Evolutionary conservation across 2,329 filamentous ascomycete species (phyloP).

Genomic region (Davidsoniella eucalypti): DNA sequence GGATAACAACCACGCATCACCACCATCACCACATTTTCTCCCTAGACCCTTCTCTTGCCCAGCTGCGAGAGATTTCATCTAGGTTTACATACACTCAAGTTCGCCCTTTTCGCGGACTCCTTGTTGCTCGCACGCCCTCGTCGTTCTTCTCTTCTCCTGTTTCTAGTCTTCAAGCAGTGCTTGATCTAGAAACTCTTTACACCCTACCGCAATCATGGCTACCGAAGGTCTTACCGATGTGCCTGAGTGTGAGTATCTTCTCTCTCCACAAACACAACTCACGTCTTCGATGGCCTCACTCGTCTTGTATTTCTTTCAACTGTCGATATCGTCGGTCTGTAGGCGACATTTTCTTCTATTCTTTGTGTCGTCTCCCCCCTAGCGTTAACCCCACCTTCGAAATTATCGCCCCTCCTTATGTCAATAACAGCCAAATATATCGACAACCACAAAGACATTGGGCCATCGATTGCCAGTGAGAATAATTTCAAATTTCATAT

Average conservation of each 20-base stretch:
- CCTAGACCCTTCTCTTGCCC: conserved; percentile 29
- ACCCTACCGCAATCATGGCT: conserved; percentile 84
- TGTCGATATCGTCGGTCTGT: not conserved
- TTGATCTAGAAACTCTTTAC: conserved; percentile 49
- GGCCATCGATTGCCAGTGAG: not conserved
- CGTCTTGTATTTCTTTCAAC: not conserved
- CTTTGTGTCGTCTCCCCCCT: not conserved
- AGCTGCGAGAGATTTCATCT: conserved; percentile 33
- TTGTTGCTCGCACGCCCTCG: conserved; percentile 18
- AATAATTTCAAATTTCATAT: not conserved
- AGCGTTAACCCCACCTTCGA: conserved; percentile 3
- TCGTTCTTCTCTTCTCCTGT: conserved; percentile 20
- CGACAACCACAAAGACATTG: not conserved
- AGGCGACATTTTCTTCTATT: not conserved
- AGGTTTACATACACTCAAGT: conserved; percentile 17
- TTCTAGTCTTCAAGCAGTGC: conserved; percentile 61
- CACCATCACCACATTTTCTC: conserved; percentile 17
- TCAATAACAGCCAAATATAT: not conserved
- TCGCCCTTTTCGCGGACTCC: conserved; percentile 17
- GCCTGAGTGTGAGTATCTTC: conserved; percentile 58
- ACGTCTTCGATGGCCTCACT: not conserved
- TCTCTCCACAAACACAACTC: not conserved
- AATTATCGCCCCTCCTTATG: not conserved
- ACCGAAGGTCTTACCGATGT: conserved; percentile 98
- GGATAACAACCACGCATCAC: conserved; percentile 5